Conservation (phyloP, 176 grass and related monocot species). For the Cocos nucifera region DNA sequence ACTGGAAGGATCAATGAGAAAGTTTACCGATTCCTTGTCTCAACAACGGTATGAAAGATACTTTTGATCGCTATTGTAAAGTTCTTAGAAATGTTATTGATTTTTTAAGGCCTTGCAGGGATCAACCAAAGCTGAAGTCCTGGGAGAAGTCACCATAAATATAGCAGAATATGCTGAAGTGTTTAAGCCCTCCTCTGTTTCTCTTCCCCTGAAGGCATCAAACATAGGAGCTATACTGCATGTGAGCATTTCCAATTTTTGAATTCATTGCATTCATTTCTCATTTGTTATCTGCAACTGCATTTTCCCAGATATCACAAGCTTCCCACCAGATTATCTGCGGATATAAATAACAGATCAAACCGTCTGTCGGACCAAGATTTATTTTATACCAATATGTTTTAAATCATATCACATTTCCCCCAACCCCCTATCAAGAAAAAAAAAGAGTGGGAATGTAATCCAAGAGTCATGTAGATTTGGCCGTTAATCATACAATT, state of each 20-base stretch:
- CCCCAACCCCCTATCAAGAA: too few species aligned
- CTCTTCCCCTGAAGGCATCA: constrained; percentile 60
- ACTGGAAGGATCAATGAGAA: constrained; percentile 53
- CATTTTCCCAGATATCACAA: constrained; percentile 17
- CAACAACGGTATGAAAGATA: constrained; percentile 43
- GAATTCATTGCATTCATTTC: neutral
- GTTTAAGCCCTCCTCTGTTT: constrained; percentile 59
- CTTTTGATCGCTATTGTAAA: too few species aligned
- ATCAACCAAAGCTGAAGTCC: constrained; percentile 61
- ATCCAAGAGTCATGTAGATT: too few species aligned
- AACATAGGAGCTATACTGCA: constrained; percentile 62
- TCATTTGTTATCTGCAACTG: neutral
- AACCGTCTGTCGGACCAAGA: neutral
- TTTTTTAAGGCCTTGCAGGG: constrained; percentile 25
- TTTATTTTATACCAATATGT: constrained; percentile 8
- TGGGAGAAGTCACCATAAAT: constrained; percentile 75
- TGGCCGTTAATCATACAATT: too few species aligned
- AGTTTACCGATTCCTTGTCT: constrained; percentile 75
- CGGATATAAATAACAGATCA: constrained; percentile 16
- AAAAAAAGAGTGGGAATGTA: too few species aligned
- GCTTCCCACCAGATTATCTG: constrained; percentile 2
- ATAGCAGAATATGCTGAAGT: constrained; percentile 72
- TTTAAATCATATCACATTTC: neutral
- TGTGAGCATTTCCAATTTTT: constrained; percentile 46
- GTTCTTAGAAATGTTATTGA: neutral